These are phyloP conservation scores for Teunomyces lycoperdinae DNA, from an alignment of 805 yeast species.

Conservation along the genomic window DNA sequence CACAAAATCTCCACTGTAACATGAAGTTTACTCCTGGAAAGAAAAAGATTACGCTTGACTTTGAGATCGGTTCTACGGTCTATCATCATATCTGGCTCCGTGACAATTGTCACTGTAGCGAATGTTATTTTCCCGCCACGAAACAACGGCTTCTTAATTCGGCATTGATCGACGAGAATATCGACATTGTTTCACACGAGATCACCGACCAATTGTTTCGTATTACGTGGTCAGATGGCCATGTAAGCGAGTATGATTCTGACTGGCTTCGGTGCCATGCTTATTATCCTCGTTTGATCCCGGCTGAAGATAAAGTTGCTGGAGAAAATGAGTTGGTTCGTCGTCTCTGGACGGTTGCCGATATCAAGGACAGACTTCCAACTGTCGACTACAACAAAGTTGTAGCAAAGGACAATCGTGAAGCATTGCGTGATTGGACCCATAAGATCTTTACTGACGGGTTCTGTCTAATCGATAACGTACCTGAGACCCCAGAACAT, in stretches of 20 bases:
- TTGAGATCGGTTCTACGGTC: background rate
- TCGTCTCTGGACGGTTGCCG: slow-evolving; percentile 45
- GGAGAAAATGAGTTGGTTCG: slow-evolving; percentile 31
- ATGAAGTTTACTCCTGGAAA: background rate
- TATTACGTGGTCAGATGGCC: slow-evolving; percentile 40
- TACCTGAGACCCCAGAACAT: slow-evolving; percentile 57
- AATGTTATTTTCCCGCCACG: slow-evolving; percentile 53
- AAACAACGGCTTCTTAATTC: slow-evolving; percentile 60
- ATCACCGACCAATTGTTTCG: slow-evolving; percentile 14
- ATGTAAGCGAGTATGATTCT: slow-evolving; percentile 34
- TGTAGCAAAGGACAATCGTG: slow-evolving; percentile 33
- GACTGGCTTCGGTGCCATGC: slow-evolving; percentile 50
- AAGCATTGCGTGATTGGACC: slow-evolving; percentile 55
- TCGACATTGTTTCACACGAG: slow-evolving; percentile 9
- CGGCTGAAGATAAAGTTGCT: slow-evolving; percentile 21
- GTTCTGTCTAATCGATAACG: slow-evolving; percentile 58
- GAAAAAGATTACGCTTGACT: background rate
- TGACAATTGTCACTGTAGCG: slow-evolving; percentile 58
- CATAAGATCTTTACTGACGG: slow-evolving; percentile 54
- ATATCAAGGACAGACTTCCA: slow-evolving; percentile 42
- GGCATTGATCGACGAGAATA: slow-evolving; percentile 36
- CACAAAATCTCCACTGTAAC: background rate
- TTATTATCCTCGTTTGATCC: slow-evolving; percentile 48
- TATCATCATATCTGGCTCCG: slow-evolving; percentile 59
- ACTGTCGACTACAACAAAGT: slow-evolving; percentile 47